phyloP scores from a whole-genome alignment of 805 yeast genomes.

The Metschnikowia matae region DNA sequence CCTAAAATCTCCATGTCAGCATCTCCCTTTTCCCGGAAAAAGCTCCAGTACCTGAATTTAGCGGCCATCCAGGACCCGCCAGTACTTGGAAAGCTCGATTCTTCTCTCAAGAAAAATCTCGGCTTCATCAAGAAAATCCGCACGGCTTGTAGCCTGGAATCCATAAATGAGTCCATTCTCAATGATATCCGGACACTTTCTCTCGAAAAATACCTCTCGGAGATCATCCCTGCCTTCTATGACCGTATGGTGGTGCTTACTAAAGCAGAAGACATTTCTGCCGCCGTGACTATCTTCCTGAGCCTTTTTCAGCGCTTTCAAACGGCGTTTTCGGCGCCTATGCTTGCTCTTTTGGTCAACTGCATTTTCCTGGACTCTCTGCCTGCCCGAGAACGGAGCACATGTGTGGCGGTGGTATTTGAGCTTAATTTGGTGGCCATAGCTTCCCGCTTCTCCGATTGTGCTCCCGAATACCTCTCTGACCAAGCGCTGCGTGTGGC shows the following conservation, averaged over 20 bases:
- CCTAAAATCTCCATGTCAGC: background rate
- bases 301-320: conserved; percentile 75
- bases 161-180: conserved; percentile 34
- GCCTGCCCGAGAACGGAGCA: conserved; percentile 8
- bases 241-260: conserved; percentile 57
- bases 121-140: conserved; percentile 72
- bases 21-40: background rate
- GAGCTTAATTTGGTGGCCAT: conserved; percentile 14
- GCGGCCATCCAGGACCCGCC: background rate
- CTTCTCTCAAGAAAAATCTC: conserved; percentile 78
- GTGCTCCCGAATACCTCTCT: conserved; percentile 4
- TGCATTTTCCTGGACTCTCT: conserved; percentile 4
- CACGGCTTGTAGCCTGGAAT: conserved; percentile 50
- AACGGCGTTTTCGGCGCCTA: conserved; percentile 9
- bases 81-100: conserved; percentile 44
- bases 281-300: conserved; percentile 65
- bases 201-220: conserved; percentile 71
- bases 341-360: conserved; percentile 12
- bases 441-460: conserved; percentile 11
- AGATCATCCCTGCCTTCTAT: conserved; percentile 55
- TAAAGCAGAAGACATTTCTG: conserved; percentile 53
- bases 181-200: conserved; percentile 62
- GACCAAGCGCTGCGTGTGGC: conserved; percentile 6
- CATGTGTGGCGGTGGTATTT: conserved; percentile 11
- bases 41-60: background rate